Base-by-base conservation (phyloP, 305 asterid species). In the Solanum hybrid region DNA sequence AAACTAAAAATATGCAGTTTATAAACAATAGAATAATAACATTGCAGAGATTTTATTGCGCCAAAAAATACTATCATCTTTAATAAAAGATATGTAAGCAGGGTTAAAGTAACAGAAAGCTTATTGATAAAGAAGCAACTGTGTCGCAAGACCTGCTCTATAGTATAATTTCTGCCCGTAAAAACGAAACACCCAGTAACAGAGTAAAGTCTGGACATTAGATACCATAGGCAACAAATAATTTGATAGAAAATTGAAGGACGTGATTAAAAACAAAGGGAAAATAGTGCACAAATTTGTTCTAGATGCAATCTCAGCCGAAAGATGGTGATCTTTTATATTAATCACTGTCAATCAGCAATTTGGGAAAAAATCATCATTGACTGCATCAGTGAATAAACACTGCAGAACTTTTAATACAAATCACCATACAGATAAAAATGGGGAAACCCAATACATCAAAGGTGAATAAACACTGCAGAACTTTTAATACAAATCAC, bases 121-220 rank as follows among this genome's bases (percentile, higher is more conserved):
- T 91, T 34, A 80, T 84, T 37, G 31, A 11, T 2, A 83, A 8
- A 51, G 35, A 91, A 92, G 95, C 5, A 94, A 91, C 95, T 42
- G 94, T 93, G 99, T 95, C 98, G 97, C 98, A 96, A 96, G 94
- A 88, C 93, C 96, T 94, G 99, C 91, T 91, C 22, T 29, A 16
- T 14, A 7, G 4, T 83, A 31, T 8, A 74, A 28, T 93, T 83
- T 92, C 57, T 90, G 95, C 95, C 95, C 92, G 87, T 22, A 74
- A 92, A 76, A 93, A 92, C 91, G 93, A 90, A 86, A 93, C 91
- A 86, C 20, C 93, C 93, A 89, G 93, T 71, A 76, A 92, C 91
- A 39, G 34, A 31, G n/a, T 24, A 8, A 22, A 82, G 76, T 86
- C 94, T 90, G 94, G 91, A 85, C 92, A 91, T 91, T 88, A 93